phyloP scores from a whole-genome alignment of 176 grass and related monocot species.

The Triticum turgidum region DNA sequence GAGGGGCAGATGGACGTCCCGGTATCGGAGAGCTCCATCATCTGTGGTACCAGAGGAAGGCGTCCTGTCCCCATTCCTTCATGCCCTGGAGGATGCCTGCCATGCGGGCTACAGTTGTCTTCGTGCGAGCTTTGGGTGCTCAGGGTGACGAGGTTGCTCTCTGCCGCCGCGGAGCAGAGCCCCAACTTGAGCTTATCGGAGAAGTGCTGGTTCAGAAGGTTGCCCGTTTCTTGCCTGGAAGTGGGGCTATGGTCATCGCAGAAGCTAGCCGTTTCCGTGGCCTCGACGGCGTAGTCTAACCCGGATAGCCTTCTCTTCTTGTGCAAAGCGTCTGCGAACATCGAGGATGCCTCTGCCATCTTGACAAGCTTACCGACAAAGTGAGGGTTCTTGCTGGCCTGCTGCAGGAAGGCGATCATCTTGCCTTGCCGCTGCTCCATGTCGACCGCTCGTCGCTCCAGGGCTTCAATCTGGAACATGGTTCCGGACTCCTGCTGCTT shows the following conservation, averaged over 20 bases:
- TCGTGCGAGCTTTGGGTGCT: constrained; percentile 69
- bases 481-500: constrained; percentile 69
- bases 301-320: constrained; percentile 81
- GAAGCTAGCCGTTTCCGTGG: constrained; percentile 53
- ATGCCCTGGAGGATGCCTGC: constrained; percentile 48
- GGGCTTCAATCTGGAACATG: constrained; percentile 66
- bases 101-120: constrained; percentile 47
- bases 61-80: constrained; percentile 34
- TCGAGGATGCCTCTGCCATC: constrained; percentile 59
- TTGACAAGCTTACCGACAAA: constrained; percentile 87
- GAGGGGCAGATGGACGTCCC: constrained; percentile 60
- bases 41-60: constrained; percentile 38
- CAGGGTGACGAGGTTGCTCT: constrained; percentile 36
- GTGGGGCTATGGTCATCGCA: constrained; percentile 77
- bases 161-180: constrained; percentile 56
- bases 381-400: constrained; percentile 61
- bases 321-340: constrained; percentile 45
- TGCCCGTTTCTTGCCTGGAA: constrained; percentile 58
- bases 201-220: constrained; percentile 59
- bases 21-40: constrained; percentile 52
- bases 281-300: constrained; percentile 41
- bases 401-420: constrained; percentile 82
- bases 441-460: constrained; percentile 58
- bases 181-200: constrained; percentile 86
- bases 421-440: constrained; percentile 87